Evolutionary conservation across 805 yeast species (phyloP).

Genomic region (Brettanomyces anomalus): DNA sequence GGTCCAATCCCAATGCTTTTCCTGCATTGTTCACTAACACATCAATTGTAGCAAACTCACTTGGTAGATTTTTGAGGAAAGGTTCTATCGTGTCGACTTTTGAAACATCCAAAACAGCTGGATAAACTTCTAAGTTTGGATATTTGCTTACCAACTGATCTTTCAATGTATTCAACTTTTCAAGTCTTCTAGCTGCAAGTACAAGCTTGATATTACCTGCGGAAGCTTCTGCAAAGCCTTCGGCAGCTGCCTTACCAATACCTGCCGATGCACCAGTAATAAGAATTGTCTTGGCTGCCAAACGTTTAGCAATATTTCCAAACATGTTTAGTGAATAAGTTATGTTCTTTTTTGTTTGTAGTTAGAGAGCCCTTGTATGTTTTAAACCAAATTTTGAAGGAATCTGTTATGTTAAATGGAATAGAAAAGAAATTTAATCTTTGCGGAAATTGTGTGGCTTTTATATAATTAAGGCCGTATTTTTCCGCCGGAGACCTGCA

Average conservation of each 20-base stretch:
- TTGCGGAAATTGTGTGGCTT: no score
- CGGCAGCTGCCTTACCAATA: constrained; percentile 88
- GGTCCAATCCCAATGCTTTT: constrained; percentile 71
- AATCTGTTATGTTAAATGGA: no score
- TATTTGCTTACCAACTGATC: constrained; percentile 28
- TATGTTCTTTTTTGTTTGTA: no score
- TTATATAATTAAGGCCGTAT: no score
- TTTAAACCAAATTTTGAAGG: no score
- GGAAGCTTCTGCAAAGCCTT: constrained; percentile 65
- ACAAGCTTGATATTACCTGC: constrained; percentile 40
- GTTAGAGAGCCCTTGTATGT: no score
- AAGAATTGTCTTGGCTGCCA: constrained; percentile 68
- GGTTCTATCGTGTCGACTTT: constrained; percentile 39
- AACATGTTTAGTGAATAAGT: constrained; percentile 20
- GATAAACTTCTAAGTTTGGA: constrained; percentile 25
- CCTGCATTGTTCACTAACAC: constrained; percentile 69
- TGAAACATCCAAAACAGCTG: constrained; percentile 31
- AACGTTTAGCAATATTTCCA: constrained; percentile 61
- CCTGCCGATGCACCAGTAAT: constrained; percentile 98
- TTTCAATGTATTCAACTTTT: constrained; percentile 32
- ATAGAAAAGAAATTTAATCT: no score
- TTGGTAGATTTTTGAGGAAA: constrained; percentile 32
- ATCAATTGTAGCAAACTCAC: constrained; percentile 50
- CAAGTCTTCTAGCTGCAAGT: constrained; percentile 45
- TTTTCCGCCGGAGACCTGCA: no score